A percentile compares a stretch with the other conserved stretches of the same genome.
Evolutionary conservation across 1,284 basidiomycete species (phyloP).

Genomic region (Caloboletus inedulis): DNA sequence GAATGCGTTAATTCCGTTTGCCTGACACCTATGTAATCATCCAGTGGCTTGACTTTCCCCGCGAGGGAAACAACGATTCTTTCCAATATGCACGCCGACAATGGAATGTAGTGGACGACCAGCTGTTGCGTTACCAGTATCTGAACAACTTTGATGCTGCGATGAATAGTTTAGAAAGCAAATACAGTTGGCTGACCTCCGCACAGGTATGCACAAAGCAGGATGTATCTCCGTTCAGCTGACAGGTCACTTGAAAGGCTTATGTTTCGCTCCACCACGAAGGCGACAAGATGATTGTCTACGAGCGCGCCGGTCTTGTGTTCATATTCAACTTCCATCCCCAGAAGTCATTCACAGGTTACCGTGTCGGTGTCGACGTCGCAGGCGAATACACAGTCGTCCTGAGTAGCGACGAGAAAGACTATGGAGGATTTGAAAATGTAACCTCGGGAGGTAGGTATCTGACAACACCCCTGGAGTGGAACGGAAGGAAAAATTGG

Average conservation of each 20-base stretch:
- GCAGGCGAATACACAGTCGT: slow-evolving; percentile 85
- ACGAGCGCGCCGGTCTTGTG: slow-evolving; percentile 87
- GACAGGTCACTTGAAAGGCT: slow-evolving; percentile 47
- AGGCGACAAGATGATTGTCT: slow-evolving; percentile 88
- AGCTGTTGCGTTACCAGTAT: slow-evolving; percentile 84
- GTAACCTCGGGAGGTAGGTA: slow-evolving; percentile 65
- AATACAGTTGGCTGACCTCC: slow-evolving; percentile 82
- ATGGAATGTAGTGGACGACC: slow-evolving; percentile 92
- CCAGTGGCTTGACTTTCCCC: slow-evolving; percentile 98
- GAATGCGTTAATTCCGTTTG: background rate
- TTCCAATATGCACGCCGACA: slow-evolving; percentile 96
- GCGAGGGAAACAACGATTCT: slow-evolving; percentile 91
- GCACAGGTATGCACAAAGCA: slow-evolving; percentile 56
- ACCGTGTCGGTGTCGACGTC: slow-evolving; percentile 85
- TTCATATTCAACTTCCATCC: slow-evolving; percentile 99
- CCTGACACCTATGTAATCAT: background rate
- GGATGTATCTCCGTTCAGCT: slow-evolving; percentile 2
- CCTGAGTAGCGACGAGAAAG: slow-evolving; percentile 82
- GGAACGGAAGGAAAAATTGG: slow-evolving; percentile 91
- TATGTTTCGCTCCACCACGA: slow-evolving; percentile 94
- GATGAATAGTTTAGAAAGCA: slow-evolving; percentile 86
- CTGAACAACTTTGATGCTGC: slow-evolving; percentile 89
- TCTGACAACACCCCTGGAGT: slow-evolving; percentile 83
- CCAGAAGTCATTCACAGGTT: slow-evolving; percentile 85
- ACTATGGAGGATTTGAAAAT: slow-evolving; percentile 88